Evolutionary conservation across 805 yeast species (phyloP).

Genomic region (Candida boidinii): DNA sequence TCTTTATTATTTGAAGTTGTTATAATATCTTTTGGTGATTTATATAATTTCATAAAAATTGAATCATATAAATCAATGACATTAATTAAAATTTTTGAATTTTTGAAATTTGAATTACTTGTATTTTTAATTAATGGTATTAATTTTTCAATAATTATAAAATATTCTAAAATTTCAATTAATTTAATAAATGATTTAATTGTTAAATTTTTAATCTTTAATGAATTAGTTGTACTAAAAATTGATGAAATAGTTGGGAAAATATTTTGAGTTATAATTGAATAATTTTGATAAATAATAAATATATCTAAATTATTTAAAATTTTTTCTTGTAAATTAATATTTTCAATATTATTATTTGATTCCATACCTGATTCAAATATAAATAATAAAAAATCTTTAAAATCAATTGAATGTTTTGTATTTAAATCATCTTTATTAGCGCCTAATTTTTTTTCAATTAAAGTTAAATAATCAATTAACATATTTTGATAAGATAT

Average conservation of each 20-base stretch:
- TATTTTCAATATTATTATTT: constrained; percentile 8
- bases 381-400: constrained; percentile 20
- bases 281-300: constrained; percentile 27
- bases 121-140: constrained; percentile 58
- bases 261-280: constrained; percentile 65
- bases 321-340: constrained; percentile 25
- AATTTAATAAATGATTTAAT: constrained; percentile 51
- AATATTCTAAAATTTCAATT: constrained; percentile 61
- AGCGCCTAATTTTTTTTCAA: constrained; percentile 21
- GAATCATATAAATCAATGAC: constrained; percentile 20
- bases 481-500: constrained; percentile 22
- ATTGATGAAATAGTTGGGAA: constrained; percentile 64
- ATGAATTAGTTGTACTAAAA: constrained; percentile 77
- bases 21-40: constrained; percentile 10
- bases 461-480: constrained; percentile 18
- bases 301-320: constrained; percentile 18
- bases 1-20: constrained; percentile 16
- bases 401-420: constrained; percentile 17
- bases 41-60: constrained; percentile 19
- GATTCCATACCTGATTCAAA: constrained; percentile 20
- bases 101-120: constrained; percentile 22
- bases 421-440: constrained; percentile 13
- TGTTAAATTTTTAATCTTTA: constrained; percentile 67
- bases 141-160: constrained; percentile 65
- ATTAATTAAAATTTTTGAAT: constrained; percentile 20